Conservation (phyloP, 345 rosid species). For the Salix udensis region DNA sequence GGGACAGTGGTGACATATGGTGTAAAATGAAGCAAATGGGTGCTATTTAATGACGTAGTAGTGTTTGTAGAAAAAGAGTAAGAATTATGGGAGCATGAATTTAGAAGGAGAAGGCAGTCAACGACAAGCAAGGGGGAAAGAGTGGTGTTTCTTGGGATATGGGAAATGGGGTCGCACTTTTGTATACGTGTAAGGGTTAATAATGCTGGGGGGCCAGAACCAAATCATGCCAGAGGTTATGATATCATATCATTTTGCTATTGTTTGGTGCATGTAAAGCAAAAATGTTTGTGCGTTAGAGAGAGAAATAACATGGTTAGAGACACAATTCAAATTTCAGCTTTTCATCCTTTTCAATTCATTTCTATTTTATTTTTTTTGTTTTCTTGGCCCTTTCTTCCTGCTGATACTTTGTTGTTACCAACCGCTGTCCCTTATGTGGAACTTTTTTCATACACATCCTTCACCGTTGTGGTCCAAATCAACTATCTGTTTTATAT, state of each 20-base stretch:
- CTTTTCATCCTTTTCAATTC: too few relatives aligned
- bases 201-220: slow-evolving; percentile 24
- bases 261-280: slow-evolving; percentile 26
- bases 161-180: slow-evolving; percentile 26
- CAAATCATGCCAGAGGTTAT: slow-evolving; percentile 46
- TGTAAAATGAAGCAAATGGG: slow-evolving; percentile 9
- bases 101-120: slow-evolving; percentile 58
- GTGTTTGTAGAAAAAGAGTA: slow-evolving; percentile 24
- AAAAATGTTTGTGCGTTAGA: neutral
- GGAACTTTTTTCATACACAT: too few relatives aligned
- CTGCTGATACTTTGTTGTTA: too few relatives aligned
- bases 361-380: too few relatives aligned
- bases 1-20: too few relatives aligned
- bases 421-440: too few relatives aligned
- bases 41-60: slow-evolving; percentile 31
- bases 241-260: slow-evolving; percentile 28
- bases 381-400: too few relatives aligned
- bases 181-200: slow-evolving; percentile 4
- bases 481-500: too few relatives aligned
- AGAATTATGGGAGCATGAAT: slow-evolving; percentile 20
- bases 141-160: slow-evolving; percentile 42
- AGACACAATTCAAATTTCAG: slow-evolving; percentile 54
- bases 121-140: slow-evolving; percentile 34
- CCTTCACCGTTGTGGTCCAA: too few relatives aligned
- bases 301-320: neutral